Conservation (phyloP, 1,284 basidiomycete genomes). For the Ceratobasidium papillatum region DNA sequence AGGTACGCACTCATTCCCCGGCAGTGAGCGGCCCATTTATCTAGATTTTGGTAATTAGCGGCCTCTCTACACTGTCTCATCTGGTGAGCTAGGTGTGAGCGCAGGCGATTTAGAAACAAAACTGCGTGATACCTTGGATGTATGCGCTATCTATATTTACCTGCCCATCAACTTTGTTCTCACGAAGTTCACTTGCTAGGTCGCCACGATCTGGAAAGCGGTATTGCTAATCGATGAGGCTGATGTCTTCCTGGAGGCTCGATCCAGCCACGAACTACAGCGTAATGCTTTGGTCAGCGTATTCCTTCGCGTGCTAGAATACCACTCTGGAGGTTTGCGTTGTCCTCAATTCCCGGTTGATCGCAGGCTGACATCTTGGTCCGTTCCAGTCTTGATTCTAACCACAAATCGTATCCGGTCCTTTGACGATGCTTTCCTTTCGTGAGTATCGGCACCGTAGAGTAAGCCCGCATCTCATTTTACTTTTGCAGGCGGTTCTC, state of each 20-base stretch:
- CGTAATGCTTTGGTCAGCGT: slow-evolving; percentile 48
- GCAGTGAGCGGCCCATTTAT: neutral
- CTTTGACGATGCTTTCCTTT: slow-evolving; percentile 47
- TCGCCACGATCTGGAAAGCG: slow-evolving; percentile 40
- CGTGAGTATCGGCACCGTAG: neutral
- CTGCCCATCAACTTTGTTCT: neutral
- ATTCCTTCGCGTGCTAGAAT: slow-evolving; percentile 45
- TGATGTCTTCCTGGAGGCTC: slow-evolving; percentile 42
- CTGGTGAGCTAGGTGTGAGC: slow-evolving; percentile 43
- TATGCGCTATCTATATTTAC: slow-evolving; percentile 4
- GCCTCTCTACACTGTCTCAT: slow-evolving; percentile 39
- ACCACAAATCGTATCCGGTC: slow-evolving; percentile 47
- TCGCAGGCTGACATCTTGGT: neutral
- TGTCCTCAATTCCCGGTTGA: neutral
- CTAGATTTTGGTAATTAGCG: slow-evolving; percentile 32
- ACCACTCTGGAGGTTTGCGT: slow-evolving; percentile 40
- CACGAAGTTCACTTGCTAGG: slow-evolving; percentile 40
- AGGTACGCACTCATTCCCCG: slow-evolving; percentile 36
- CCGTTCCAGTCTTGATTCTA: slow-evolving; percentile 44
- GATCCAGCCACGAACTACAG: slow-evolving; percentile 39
- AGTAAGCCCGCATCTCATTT: neutral
- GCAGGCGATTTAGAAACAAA: slow-evolving; percentile 29
- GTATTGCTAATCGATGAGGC: slow-evolving; percentile 41
- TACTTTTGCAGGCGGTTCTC: slow-evolving; percentile 16
- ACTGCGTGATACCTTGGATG: slow-evolving; percentile 31